phyloP scores from a whole-genome alignment of 345 rosid species.

The Brassica nigra region DNA sequence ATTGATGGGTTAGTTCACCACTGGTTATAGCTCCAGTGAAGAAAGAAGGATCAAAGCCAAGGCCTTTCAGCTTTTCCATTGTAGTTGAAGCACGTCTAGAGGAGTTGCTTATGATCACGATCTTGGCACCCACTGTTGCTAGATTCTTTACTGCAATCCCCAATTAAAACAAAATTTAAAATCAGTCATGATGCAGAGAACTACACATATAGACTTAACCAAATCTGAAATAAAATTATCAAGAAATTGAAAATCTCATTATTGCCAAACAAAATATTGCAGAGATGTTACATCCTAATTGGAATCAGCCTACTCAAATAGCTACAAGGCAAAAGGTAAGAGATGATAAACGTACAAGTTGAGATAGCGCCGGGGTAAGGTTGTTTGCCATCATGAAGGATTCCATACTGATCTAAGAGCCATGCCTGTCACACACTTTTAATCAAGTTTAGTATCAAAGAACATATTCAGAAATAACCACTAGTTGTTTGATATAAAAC shows the following conservation, averaged over 20 bases:
- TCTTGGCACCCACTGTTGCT: conserved; percentile 70
- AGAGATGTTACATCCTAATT: not conserved
- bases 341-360: conserved; percentile 58
- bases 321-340: conserved; percentile 23
- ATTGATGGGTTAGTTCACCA: conserved; percentile 87
- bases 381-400: conserved; percentile 89
- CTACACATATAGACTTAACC: not conserved
- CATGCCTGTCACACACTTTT: conserved; percentile 61
- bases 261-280: not conserved
- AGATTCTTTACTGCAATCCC: conserved; percentile 67
- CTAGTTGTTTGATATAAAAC: not conserved
- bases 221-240: not conserved
- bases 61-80: conserved; percentile 68
- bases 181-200: conserved; percentile 13
- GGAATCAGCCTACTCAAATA: conserved; percentile 13
- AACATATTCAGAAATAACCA: conserved; percentile 2
- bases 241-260: too few species aligned
- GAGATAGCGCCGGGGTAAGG: conserved; percentile 93
- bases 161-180: conserved; percentile 1
- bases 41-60: conserved; percentile 92
- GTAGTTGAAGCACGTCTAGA: conserved; percentile 89
- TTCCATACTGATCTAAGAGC: conserved; percentile 97
- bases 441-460: conserved; percentile 4
- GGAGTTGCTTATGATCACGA: conserved; percentile 87
- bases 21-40: conserved; percentile 90